Evolutionary conservation across 805 yeast genomes (phyloP).

Genomic region (Dipodascopsis uninucleata): DNA sequence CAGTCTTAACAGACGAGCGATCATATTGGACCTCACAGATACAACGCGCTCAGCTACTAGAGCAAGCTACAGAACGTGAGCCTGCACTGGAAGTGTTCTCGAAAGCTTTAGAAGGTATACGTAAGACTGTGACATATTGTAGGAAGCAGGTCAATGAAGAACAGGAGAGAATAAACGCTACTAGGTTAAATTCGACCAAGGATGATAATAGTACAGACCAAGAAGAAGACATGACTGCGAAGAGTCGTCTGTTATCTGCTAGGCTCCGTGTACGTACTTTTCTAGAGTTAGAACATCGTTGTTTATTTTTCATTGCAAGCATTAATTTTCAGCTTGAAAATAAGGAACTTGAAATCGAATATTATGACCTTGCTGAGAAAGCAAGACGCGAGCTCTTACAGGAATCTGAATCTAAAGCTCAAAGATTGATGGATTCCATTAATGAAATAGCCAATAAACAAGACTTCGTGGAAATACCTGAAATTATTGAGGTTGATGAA

Average conservation of each 20-base stretch:
- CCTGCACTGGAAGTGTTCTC: constrained; percentile 50
- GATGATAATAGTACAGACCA: constrained; percentile 14
- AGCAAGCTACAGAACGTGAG: constrained; percentile 50
- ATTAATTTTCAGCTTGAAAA: constrained; percentile 57
- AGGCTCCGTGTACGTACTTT: constrained; percentile 43
- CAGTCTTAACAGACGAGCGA: constrained; percentile 49
- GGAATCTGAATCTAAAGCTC: constrained; percentile 23
- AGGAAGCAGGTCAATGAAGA: constrained; percentile 28
- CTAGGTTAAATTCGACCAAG: constrained; percentile 13
- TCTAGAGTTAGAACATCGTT: constrained; percentile 66
- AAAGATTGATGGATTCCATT: constrained; percentile 17
- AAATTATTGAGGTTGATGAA: constrained; percentile 26
- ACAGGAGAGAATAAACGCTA: constrained; percentile 20
- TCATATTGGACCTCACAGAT: constrained; percentile 45
- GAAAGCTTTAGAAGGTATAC: constrained; percentile 39
- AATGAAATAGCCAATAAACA: constrained; percentile 13
- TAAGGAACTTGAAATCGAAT: constrained; percentile 48
- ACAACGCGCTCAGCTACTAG: constrained; percentile 67
- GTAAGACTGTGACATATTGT: constrained; percentile 27
- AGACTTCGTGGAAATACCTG: constrained; percentile 29
- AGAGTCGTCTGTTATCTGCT: constrained; percentile 10
- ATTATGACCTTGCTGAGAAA: constrained; percentile 59
- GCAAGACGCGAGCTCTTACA: constrained; percentile 45
- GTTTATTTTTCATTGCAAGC: constrained; percentile 73
- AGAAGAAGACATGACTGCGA: constrained; percentile 22